Evolutionary conservation across 768 basidiomycete genomes (phyloP).

Genomic region (Cystobasidium onofrii): DNA sequence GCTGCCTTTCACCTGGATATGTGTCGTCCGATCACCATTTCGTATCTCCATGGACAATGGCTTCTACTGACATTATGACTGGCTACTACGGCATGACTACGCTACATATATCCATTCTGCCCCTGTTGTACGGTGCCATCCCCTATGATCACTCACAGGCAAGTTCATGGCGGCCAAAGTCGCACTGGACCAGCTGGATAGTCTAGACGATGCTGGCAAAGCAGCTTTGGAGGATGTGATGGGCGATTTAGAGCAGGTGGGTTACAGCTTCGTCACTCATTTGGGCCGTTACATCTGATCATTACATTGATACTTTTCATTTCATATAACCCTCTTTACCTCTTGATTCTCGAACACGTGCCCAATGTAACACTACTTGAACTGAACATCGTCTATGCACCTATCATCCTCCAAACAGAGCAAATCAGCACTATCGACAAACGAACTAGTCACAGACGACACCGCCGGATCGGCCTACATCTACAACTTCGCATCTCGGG

Average conservation of each 20-base stretch:
- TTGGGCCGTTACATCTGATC: too few relatives aligned
- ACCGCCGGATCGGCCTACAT: conserved; percentile 76
- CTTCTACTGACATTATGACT: too few relatives aligned
- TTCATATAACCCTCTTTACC: too few relatives aligned
- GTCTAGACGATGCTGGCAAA: conserved; percentile 58
- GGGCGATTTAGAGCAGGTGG: conserved; percentile 60
- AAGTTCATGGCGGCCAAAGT: conserved; percentile 85
- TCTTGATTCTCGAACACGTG: background rate
- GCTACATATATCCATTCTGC: too few relatives aligned
- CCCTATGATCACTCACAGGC: conserved; percentile 50
- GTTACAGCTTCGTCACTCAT: too few relatives aligned
- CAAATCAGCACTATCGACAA: conserved; percentile 64
- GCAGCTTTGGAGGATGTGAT: conserved; percentile 66
- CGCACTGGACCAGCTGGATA: conserved; percentile 59
- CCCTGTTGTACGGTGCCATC: background rate
- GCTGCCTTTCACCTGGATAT: too few relatives aligned
- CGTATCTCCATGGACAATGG: too few relatives aligned
- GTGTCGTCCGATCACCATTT: too few relatives aligned
- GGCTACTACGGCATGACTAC: too few relatives aligned
- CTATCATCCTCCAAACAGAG: conserved; percentile 48
- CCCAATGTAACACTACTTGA: background rate
- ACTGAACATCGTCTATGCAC: background rate
- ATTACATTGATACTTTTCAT: background rate
- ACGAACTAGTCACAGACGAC: conserved; percentile 76
- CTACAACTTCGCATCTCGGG: conserved; percentile 84